phyloP scores from a whole-genome alignment of 208 protist genomes.

The Leishmania amazonensis region DNA sequence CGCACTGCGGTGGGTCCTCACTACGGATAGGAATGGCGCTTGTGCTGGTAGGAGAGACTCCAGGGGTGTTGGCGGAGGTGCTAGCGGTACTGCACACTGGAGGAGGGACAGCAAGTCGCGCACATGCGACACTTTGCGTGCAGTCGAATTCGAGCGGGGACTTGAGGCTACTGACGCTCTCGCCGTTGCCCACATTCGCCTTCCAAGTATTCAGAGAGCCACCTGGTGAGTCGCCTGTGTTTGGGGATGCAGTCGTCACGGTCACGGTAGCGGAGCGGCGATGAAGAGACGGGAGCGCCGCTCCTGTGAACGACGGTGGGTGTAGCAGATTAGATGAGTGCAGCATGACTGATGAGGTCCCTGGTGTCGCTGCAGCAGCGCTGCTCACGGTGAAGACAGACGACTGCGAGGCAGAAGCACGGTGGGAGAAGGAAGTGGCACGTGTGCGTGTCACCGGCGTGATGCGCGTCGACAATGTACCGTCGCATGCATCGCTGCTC shows the following conservation, averaged over 20 bases:
- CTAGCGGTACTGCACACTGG: not conserved
- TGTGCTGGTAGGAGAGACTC: not conserved
- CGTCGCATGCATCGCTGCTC: not conserved
- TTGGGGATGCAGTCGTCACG: slow-evolving; percentile 14
- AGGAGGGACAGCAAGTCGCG: not conserved
- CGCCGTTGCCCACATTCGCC: not conserved
- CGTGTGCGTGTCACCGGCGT: not conserved
- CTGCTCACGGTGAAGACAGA: not conserved
- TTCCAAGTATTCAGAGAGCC: not conserved
- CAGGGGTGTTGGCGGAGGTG: slow-evolving; percentile 6
- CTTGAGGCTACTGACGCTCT: not conserved
- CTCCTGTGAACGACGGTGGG: not conserved
- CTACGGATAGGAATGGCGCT: too few relatives aligned
- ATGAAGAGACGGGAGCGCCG: not conserved
- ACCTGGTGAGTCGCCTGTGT: not conserved
- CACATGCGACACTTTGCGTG: not conserved
- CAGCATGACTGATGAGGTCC: not conserved
- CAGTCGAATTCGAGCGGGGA: not conserved
- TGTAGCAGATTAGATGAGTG: slow-evolving; percentile 6
- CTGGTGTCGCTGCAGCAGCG: not conserved
- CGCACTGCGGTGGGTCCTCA: slow-evolving; percentile 1
- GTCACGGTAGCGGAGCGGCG: slow-evolving; percentile 3
- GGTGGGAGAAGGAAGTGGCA: not conserved
- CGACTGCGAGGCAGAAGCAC: not conserved
- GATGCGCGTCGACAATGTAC: slow-evolving; percentile 1